A percentile compares a stretch with the other conserved stretches of the same genome.
These are phyloP conservation scores for Alternaria postmessia DNA, from an alignment of 2,329 filamentous ascomycete species.

Conservation along the genomic window DNA sequence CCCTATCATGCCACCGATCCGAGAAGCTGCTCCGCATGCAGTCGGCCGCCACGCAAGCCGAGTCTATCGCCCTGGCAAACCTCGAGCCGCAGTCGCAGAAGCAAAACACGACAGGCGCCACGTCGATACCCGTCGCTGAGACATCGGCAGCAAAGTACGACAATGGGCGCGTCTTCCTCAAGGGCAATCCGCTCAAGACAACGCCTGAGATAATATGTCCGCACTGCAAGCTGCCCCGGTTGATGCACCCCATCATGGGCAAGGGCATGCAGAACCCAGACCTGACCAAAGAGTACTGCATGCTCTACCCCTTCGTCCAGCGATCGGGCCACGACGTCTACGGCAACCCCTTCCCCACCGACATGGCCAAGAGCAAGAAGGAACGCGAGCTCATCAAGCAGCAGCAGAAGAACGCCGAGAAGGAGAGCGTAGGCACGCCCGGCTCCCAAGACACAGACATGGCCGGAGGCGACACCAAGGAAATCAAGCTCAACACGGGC, in stretches of 20 bases:
- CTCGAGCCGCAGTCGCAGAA: constrained; percentile 48
- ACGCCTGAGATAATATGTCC: constrained; percentile 76
- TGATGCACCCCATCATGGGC: constrained; percentile 76
- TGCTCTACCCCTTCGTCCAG: constrained; percentile 78
- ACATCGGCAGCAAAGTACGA: constrained; percentile 75
- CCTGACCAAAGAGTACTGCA: constrained; percentile 72
- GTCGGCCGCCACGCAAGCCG: constrained; percentile 62
- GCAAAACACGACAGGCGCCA: constrained; percentile 53
- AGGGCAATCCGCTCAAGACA: constrained; percentile 75
- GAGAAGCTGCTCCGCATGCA: constrained; percentile 77
- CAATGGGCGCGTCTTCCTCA: constrained; percentile 72
- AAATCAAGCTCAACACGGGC: constrained; percentile 59
- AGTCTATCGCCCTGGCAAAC: constrained; percentile 48
- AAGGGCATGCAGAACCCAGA: constrained; percentile 72
- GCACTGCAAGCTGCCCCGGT: constrained; percentile 75
- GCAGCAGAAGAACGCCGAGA: constrained; percentile 52
- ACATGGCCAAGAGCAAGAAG: constrained; percentile 78
- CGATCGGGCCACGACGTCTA: constrained; percentile 82
- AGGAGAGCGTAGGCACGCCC: constrained; percentile 56
- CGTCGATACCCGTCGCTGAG: constrained; percentile 59
- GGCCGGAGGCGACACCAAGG: constrained; percentile 46
- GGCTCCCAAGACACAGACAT: constrained; percentile 55
- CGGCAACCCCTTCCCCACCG: constrained; percentile 80
- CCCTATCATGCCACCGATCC: constrained; percentile 77
- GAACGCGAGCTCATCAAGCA: constrained; percentile 66